phyloP scores from a whole-genome alignment of 192 early-diverging fungal species.

The Dispira parvispora region DNA sequence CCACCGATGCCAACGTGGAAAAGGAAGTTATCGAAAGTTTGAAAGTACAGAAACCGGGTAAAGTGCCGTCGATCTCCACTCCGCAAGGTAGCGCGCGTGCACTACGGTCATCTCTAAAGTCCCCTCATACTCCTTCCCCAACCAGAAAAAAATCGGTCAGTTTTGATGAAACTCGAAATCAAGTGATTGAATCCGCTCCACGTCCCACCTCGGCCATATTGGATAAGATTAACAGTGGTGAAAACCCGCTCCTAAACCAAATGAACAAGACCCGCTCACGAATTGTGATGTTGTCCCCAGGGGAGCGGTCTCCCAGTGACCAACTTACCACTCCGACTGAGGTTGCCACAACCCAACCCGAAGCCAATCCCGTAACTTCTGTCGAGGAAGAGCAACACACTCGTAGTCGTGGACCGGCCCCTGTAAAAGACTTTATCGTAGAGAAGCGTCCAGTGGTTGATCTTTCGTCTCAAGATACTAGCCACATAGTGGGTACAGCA shows the following conservation, averaged over 20 bases:
- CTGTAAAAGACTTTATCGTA: too few species aligned
- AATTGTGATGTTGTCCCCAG: slow-evolving; percentile 2
- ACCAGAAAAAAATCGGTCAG: not conserved
- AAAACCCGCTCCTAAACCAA: not conserved
- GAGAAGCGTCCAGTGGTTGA: too few species aligned
- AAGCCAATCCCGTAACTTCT: too few species aligned
- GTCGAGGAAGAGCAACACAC: too few species aligned
- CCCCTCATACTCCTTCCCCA: not conserved
- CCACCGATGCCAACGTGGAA: not conserved
- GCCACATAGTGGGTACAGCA: too few species aligned
- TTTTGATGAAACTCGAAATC: not conserved
- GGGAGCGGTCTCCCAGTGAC: too few species aligned
- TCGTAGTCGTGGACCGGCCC: too few species aligned
- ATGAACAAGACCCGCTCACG: not conserved
- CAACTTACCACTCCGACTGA: too few species aligned
- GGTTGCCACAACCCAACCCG: too few species aligned
- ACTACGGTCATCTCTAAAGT: slow-evolving; percentile 1
- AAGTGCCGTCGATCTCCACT: too few species aligned
- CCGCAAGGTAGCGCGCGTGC: not conserved
- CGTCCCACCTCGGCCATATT: not conserved
- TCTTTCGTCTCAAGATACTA: too few species aligned
- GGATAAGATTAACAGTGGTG: not conserved
- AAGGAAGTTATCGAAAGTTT: not conserved
- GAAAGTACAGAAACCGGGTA: too few species aligned
- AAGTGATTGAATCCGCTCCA: not conserved